A percentile compares a stretch with the other conserved stretches of the same genome.
Conservation (phyloP, 257 asterid species). For the Nicotiana paniculata region DNA sequence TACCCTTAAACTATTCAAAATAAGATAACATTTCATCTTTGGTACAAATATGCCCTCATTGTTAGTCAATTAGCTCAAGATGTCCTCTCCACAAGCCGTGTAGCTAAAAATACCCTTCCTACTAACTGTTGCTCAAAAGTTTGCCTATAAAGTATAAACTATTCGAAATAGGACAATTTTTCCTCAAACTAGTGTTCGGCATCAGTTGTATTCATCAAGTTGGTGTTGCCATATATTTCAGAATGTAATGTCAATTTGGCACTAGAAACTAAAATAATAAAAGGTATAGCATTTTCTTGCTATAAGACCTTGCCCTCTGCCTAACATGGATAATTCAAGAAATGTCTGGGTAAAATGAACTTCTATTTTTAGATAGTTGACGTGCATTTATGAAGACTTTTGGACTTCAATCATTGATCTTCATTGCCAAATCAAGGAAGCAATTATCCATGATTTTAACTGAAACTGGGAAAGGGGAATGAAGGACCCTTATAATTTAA, state of each 20-base stretch:
- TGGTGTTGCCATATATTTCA: background rate
- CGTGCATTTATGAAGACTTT: background rate
- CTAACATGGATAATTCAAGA: background rate
- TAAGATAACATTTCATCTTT: too few relatives aligned
- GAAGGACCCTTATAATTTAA: background rate
- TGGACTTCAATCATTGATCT: background rate
- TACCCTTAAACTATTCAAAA: too few relatives aligned
- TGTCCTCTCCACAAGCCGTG: too few relatives aligned
- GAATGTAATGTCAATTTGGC: background rate
- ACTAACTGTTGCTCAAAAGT: too few relatives aligned
- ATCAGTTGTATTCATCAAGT: background rate
- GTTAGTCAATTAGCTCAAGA: too few relatives aligned
- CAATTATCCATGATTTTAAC: background rate
- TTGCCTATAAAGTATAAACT: too few relatives aligned
- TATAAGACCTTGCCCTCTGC: background rate
- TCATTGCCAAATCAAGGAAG: background rate
- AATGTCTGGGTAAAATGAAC: background rate
- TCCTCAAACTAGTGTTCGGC: background rate
- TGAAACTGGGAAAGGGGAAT: background rate
- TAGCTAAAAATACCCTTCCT: too few relatives aligned
- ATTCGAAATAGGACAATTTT: too few relatives aligned
- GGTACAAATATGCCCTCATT: too few relatives aligned
- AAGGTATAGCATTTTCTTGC: background rate
- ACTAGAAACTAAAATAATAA: background rate
- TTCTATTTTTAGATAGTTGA: background rate